These are phyloP conservation scores for Candida maesae DNA, from an alignment of 805 yeast genomes.

Conservation along the genomic window DNA sequence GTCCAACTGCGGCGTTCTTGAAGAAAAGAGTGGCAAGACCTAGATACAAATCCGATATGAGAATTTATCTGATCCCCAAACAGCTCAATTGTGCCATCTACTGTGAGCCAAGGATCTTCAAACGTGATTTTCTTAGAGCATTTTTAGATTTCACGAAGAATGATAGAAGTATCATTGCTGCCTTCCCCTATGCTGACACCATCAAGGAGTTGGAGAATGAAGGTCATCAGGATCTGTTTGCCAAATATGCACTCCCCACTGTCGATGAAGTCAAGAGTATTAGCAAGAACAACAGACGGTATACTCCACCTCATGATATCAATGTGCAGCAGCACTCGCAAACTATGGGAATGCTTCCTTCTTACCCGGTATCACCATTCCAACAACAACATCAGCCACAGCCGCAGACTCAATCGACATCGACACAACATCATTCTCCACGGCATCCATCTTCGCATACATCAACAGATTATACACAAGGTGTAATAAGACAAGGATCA, in stretches of 20 bases:
- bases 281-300: too few relatives aligned
- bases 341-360: too few relatives aligned
- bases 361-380: too few relatives aligned
- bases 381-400: too few relatives aligned
- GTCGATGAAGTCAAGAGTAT: slow-evolving; percentile 14
- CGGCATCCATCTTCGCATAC: too few relatives aligned
- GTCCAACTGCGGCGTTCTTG: slow-evolving; percentile 45
- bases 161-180: slow-evolving; percentile 29
- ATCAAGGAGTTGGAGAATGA: slow-evolving; percentile 16
- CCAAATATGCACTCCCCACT: slow-evolving; percentile 16
- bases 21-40: slow-evolving; percentile 60
- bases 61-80: slow-evolving; percentile 51
- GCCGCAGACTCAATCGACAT: too few relatives aligned
- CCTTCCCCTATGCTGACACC: slow-evolving; percentile 27
- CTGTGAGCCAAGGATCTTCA: slow-evolving; percentile 46
- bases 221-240: slow-evolving; percentile 15
- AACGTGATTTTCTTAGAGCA: slow-evolving; percentile 48
- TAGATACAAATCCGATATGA: slow-evolving; percentile 59
- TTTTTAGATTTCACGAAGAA: slow-evolving; percentile 35
- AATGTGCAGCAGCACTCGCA: too few relatives aligned
- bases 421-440: too few relatives aligned
- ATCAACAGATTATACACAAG: too few relatives aligned
- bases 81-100: slow-evolving; percentile 38
- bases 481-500: too few relatives aligned
- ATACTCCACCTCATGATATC: too few relatives aligned